Evolutionary conservation across 225 moss, liverwort and hornwort species (phyloP).

Genomic region (Ulota crispa): DNA sequence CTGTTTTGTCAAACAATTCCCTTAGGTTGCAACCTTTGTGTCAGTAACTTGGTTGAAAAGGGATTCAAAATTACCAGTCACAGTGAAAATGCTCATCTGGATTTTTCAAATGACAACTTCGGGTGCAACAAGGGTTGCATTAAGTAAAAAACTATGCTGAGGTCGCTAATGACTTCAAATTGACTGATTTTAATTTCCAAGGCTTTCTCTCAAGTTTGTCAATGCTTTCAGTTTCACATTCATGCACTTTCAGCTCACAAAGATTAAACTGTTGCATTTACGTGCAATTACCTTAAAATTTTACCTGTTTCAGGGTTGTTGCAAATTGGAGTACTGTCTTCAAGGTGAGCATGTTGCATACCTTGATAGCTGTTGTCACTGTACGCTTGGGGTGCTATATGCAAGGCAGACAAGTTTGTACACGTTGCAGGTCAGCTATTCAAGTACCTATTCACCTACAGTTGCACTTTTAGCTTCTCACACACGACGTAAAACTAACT

Average conservation of each 20-base stretch:
- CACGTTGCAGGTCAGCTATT: slow-evolving; percentile 27
- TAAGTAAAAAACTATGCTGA: not conserved
- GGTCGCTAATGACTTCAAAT: no score
- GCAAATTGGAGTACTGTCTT: not conserved
- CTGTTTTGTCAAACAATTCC: not conserved
- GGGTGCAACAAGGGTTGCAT: not conserved
- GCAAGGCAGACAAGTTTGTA: slow-evolving; percentile 9
- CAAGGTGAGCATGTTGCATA: slow-evolving; percentile 14
- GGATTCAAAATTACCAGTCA: not conserved
- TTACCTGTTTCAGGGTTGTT: not conserved
- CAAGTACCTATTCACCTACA: slow-evolving; percentile 20
- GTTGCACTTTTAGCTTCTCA: not conserved
- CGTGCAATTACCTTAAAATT: not conserved
- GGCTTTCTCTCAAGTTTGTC: not conserved
- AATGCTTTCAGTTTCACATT: not conserved
- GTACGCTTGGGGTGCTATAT: slow-evolving; percentile 19
- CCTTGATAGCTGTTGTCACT: slow-evolving; percentile 17
- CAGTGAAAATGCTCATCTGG: not conserved
- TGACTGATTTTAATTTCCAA: not conserved
- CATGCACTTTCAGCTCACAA: not conserved
- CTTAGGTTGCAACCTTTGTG: not conserved
- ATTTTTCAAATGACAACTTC: not conserved
- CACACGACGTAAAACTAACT: not conserved
- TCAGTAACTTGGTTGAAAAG: not conserved
- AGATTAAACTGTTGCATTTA: not conserved